These are phyloP conservation scores for Annulohypoxylon truncatum DNA, from an alignment of 2,329 filamentous ascomycete genomes.

Conservation along the genomic window DNA sequence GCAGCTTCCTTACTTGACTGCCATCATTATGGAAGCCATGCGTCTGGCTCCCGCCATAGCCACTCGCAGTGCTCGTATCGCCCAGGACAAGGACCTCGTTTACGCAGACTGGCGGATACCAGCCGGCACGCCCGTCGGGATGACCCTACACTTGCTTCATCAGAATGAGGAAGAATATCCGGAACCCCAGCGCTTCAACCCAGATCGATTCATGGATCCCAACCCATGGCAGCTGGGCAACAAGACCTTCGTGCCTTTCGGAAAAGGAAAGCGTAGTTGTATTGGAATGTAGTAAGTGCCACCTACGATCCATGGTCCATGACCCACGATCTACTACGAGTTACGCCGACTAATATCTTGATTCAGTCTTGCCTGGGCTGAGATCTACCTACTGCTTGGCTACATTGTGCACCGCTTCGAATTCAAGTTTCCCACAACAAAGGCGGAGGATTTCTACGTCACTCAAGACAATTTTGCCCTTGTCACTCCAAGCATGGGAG, in stretches of 20 bases:
- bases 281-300: constrained; percentile 47
- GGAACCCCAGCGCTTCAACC: constrained; percentile 42
- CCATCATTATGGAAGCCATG: constrained; percentile 59
- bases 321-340: constrained; percentile 5
- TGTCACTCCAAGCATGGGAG: neutral
- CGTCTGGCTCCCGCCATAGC: constrained; percentile 57
- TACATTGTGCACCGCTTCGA: constrained; percentile 12
- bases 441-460: constrained; percentile 9
- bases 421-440: constrained; percentile 16
- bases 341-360: constrained; percentile 27
- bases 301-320: neutral
- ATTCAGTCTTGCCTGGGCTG: constrained; percentile 43
- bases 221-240: constrained; percentile 34
- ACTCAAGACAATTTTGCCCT: neutral
- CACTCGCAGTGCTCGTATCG: constrained; percentile 56
- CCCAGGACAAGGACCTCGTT: constrained; percentile 48
- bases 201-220: constrained; percentile 46
- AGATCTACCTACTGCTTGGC: constrained; percentile 41
- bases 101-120: constrained; percentile 46
- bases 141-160: constrained; percentile 46
- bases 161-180: constrained; percentile 43
- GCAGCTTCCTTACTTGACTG: constrained; percentile 56
- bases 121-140: constrained; percentile 47
- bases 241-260: constrained; percentile 45
- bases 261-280: constrained; percentile 42